These are phyloP conservation scores for Neoascochyta sp. DNA, from an alignment of 2,329 filamentous ascomycete genomes.

Conservation along the genomic window DNA sequence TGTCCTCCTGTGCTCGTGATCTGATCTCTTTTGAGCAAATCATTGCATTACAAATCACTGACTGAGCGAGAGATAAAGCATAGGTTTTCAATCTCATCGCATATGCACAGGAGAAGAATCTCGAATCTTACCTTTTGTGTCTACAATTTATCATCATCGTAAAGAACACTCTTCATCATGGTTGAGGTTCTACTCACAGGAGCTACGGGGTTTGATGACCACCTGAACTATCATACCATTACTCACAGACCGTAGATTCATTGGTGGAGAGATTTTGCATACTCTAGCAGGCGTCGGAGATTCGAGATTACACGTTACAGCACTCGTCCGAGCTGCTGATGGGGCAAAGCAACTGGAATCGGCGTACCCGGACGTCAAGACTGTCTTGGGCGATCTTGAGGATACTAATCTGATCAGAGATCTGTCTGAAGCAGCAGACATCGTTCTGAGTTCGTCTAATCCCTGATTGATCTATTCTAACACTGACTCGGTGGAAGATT, in stretches of 20 bases:
- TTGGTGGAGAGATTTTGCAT: constrained; percentile 10
- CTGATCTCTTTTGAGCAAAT: no score
- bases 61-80: not conserved
- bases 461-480: no score
- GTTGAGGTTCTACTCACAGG: constrained; percentile 8
- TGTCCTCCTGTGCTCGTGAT: no score
- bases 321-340: constrained; percentile 6
- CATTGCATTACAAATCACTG: constrained; percentile 2
- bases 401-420: constrained; percentile 4
- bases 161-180: constrained; percentile 2
- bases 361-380: constrained; percentile 5
- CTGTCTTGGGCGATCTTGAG: constrained; percentile 7
- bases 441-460: constrained; percentile 6
- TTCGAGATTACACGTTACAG: constrained; percentile 4
- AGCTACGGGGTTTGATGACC: constrained; percentile 7
- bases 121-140: no score
- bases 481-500: constrained; percentile 3
- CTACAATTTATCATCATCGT: no score
- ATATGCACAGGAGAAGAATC: no score
- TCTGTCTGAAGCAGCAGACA: constrained; percentile 7
- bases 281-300: constrained; percentile 3
- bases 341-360: constrained; percentile 7
- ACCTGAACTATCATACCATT: not conserved
- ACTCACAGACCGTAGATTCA: constrained; percentile 3
- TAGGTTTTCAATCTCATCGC: no score